Evolutionary conservation across 1,284 basidiomycete species (phyloP), one percentile per base, ranked within the genome.

Genomic region (Crucibulum parvulum): DNA sequence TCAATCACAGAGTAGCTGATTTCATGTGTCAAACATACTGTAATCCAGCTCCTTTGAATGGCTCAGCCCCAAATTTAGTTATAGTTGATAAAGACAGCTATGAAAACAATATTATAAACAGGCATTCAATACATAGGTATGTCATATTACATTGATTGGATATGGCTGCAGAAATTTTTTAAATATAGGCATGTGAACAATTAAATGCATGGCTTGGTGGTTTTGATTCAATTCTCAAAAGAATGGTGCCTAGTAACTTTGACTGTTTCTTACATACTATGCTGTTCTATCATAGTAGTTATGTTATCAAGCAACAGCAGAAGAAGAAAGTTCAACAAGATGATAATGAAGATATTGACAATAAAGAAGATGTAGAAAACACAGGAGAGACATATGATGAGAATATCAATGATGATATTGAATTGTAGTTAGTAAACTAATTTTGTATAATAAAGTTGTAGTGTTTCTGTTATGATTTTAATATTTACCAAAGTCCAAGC

Each of bases 11-110:
- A 16, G 51, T 53, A 10, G 36, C 56, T 37, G 64, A 68, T 59
- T 3, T 39, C 15, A 37, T 69, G 9, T 67, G 67, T 43, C 55
- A 52, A 34, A 58, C 16, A 48, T 64, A 38, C 39, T 66, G 63
- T 35, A 66, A 66, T 53, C 60, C 65, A 36, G 56, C 62, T 45
- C 60, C 65, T 39, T n/a, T 16, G 3, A 50, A 64, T 66, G 60
- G 58, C 1, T 58, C 58, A 31, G 57, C 56, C 10, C 65, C 65
- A 8, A 62, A 63, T 53, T 37, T 66, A 6, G 61, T 65, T 37
- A 37, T 51, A 37, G 35, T 38, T 37, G 51, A 53, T 9, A 10
- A 50, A 34, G 47, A 50, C 8, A 50, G 8, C 15, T 9, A 31
- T 50, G 47, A 16, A 15, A 24, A 48, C 43, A 11, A 41, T 41